A percentile compares a stretch with the other conserved stretches of the same genome.
Evolutionary conservation across 2,329 filamentous ascomycete genomes (phyloP).

Genomic region (Thielaviopsis punctulata): DNA sequence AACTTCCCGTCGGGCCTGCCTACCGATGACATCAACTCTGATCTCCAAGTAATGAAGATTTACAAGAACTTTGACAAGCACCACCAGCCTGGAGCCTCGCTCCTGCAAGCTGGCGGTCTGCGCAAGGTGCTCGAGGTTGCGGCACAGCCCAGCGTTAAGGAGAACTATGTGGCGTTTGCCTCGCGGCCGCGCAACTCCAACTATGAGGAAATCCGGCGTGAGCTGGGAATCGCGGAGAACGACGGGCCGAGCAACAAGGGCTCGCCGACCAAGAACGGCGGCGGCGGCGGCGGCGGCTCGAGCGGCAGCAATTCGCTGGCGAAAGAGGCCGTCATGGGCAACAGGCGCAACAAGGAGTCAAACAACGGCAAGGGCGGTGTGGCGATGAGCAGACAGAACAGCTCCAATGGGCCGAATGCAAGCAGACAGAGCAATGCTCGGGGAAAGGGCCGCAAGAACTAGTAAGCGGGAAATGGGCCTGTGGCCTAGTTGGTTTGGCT

Average conservation of each 20-base stretch:
- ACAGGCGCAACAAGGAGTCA: conserved; percentile 39
- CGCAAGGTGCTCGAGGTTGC: conserved; percentile 39
- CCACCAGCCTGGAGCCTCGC: conserved; percentile 36
- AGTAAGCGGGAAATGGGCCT: too few relatives aligned
- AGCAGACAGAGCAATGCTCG: conserved; percentile 35
- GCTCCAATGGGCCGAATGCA: conserved; percentile 37
- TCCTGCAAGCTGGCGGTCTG: conserved; percentile 35
- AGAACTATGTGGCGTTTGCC: conserved; percentile 31
- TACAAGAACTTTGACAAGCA: conserved; percentile 37
- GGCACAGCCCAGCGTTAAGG: conserved; percentile 29
- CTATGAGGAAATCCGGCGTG: conserved; percentile 31
- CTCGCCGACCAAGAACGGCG: conserved; percentile 6
- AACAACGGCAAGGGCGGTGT: conserved; percentile 17
- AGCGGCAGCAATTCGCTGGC: conserved; percentile 16
- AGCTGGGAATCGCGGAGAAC: conserved; percentile 29
- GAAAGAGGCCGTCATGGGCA: conserved; percentile 36
- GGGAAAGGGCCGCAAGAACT: conserved; percentile 26
- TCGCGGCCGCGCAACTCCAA: conserved; percentile 24
- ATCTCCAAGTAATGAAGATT: conserved; percentile 40
- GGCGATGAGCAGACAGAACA: conserved; percentile 40
- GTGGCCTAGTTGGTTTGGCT: too few relatives aligned
- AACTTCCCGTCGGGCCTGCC: conserved; percentile 36
- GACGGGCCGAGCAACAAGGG: conserved; percentile 20
- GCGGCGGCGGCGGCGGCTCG: background rate
- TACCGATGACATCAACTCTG: conserved; percentile 34